Conservation (phyloP, 75 land plant species). For the Sequoiadendron giganteum region DNA sequence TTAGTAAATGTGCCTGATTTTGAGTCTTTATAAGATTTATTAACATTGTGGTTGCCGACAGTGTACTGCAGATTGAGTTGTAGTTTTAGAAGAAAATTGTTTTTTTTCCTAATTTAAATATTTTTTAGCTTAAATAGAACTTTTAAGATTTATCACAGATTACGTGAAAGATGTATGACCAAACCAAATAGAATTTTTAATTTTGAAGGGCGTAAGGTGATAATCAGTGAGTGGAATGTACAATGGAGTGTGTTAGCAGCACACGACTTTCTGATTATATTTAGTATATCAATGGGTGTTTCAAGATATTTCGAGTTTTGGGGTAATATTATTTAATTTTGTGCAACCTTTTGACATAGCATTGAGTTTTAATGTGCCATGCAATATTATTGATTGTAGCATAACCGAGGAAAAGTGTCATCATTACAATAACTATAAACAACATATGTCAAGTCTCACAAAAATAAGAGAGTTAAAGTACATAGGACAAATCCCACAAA, state of each 20-base stretch:
- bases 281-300: neutral
- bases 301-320: too few species aligned
- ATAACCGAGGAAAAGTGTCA: too few species aligned
- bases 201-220: neutral
- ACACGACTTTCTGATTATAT: neutral
- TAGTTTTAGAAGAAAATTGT: neutral
- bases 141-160: neutral
- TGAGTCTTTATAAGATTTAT: neutral
- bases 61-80: neutral
- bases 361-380: neutral
- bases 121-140: neutral
- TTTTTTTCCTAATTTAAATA: too few species aligned
- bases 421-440: too few species aligned
- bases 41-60: neutral
- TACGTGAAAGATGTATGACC: neutral
- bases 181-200: too few species aligned
- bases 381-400: neutral
- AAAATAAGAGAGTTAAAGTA: too few species aligned
- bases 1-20: neutral
- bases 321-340: neutral
- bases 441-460: too few species aligned
- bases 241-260: neutral
- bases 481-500: neutral
- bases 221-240: neutral
- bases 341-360: neutral